phyloP scores from a whole-genome alignment of 768 basidiomycete genomes.

The Auriscalpium orientale region DNA sequence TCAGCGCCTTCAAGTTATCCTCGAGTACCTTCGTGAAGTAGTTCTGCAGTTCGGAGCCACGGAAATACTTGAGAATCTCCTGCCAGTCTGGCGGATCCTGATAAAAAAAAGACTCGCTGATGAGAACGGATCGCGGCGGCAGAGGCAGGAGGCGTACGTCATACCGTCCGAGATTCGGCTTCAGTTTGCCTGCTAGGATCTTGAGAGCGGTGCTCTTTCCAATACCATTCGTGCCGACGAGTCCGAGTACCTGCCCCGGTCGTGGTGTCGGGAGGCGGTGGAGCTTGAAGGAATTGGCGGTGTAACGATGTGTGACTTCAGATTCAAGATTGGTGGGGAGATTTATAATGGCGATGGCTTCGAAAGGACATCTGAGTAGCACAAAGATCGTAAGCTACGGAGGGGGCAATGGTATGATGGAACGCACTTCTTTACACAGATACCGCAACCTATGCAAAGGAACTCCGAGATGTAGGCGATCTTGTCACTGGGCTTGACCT shows the following conservation, averaged over 20 bases:
- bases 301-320: constrained; percentile 95
- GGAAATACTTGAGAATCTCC: constrained; percentile 96
- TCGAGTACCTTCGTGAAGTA: constrained; percentile 99
- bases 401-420: background rate
- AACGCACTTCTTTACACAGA: constrained; percentile 96
- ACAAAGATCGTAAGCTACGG: background rate
- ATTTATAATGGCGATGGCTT: constrained; percentile 98
- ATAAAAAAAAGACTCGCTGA: constrained; percentile 1
- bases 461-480: constrained; percentile 99
- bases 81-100: constrained; percentile 99
- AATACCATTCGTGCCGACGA: constrained; percentile 99
- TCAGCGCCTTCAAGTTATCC: constrained; percentile 96
- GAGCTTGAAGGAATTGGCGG: constrained; percentile 97
- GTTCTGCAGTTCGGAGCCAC: constrained; percentile 97
- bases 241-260: constrained; percentile 96
- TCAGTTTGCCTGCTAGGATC: constrained; percentile 92
- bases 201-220: constrained; percentile 98
- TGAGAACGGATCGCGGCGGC: background rate
- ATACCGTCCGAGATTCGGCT: constrained; percentile 95
- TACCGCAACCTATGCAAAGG: constrained; percentile 99
- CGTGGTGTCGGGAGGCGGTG: constrained; percentile 96
- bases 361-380: constrained; percentile 83
- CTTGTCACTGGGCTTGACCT: constrained; percentile 93
- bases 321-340: constrained; percentile 94
- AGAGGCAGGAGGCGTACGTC: constrained; percentile 51